Base-by-base conservation (phyloP, 2,329 filamentous ascomycete species). In the Aurifilum marmelostoma region DNA sequence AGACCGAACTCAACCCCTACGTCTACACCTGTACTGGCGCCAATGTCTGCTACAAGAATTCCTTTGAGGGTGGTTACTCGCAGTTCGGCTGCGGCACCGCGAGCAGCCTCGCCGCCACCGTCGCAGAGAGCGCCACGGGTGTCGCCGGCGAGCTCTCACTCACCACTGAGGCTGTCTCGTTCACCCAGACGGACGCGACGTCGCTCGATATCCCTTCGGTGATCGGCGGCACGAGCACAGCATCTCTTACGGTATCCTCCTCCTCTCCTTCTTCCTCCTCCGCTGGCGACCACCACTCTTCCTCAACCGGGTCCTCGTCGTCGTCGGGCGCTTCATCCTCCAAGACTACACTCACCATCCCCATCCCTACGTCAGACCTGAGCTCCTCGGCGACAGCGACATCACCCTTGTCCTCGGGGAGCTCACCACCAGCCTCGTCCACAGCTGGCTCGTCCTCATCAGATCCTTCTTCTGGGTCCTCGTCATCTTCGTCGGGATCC, bases 11-110 rank as follows among this genome's bases (percentile, higher is more conserved):
- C 66, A 83, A 89, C 71, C 86, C 87, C 0, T 88, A 88, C 70
- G 79, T 88, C 41, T 88, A 80, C 73, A 87, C 86, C 12, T 89
- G 87, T 75, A 71, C 75, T n/a, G 84, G 82, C 5, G 77, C 78
- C 63, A 74, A 84, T 60, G 81, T 87, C 21, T 89, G 87, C 74
- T 89, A 86, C 76, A 81, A 76, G 72, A 89, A 89, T 73, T 74
- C 78, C 11, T 89, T 84, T 70, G 83, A 83, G 0, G 86, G 85
- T 16, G 87, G 86, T 2, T 86, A 80, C 73, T 86, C 78, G 64
- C 87, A 89, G 76, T 89, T 80, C 65, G 87, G 87, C 1, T 89
- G 87, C 71, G 87, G 86, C 24, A 80, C 82, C 9, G 82, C 81
- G 1, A 83, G 84, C 37, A 76, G 78, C 37, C 72, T 85, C 69